phyloP scores from a whole-genome alignment of 345 rosid species.

The Murraya paniculata region DNA sequence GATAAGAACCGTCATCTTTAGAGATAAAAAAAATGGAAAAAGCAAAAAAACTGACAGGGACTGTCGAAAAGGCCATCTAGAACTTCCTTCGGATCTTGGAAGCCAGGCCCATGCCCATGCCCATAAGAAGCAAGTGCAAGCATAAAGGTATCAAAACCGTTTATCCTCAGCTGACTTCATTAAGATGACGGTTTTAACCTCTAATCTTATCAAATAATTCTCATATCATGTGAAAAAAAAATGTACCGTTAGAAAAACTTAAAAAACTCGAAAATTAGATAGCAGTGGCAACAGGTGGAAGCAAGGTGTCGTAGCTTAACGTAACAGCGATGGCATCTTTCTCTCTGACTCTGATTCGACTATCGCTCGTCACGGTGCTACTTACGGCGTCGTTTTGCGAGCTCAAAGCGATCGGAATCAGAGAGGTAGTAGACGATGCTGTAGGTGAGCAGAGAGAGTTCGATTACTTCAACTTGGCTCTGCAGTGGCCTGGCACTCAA shows the following conservation, averaged over 20 bases:
- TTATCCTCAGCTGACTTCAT: neutral
- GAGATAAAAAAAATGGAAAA: too few species aligned
- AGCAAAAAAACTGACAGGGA: too few species aligned
- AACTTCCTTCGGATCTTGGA: neutral
- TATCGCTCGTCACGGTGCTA: neutral
- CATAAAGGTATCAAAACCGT: neutral
- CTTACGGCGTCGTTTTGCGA: conserved; percentile 1
- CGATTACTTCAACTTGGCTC: conserved; percentile 78
- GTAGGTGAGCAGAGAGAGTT: conserved; percentile 60
- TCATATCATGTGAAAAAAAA: neutral
- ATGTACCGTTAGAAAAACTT: neutral
- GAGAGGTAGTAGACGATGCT: conserved; percentile 6
- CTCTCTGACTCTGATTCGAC: conserved; percentile 19
- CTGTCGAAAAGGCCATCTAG: neutral
- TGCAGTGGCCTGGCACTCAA: conserved; percentile 86
- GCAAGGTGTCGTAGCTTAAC: neutral
- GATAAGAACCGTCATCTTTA: too few species aligned
- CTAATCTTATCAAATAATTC: neutral
- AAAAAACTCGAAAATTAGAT: neutral
- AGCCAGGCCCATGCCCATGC: neutral
- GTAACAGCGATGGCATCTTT: conserved; percentile 24
- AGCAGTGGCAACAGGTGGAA: neutral
- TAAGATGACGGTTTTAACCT: conserved; percentile 8
- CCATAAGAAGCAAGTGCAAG: neutral
- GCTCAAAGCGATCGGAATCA: neutral